A percentile compares a stretch with the other conserved stretches of the same genome.
Evolutionary conservation across 331 rosid species (phyloP).

Genomic region (Malus hybrid): DNA sequence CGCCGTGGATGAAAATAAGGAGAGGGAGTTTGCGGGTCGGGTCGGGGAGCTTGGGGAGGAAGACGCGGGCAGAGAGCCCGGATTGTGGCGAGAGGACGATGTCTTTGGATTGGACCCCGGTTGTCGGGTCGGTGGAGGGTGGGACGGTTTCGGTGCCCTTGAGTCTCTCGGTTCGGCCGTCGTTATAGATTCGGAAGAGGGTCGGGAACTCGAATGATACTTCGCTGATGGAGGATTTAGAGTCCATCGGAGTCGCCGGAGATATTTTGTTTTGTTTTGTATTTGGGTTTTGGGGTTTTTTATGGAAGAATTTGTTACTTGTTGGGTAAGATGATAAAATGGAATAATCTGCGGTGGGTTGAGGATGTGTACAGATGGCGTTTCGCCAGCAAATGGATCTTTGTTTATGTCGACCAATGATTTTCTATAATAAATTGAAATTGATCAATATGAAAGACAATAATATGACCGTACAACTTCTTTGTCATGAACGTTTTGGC

Average conservation of each 20-base stretch:
- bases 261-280: not conserved
- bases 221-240: not conserved
- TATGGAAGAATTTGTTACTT: not conserved
- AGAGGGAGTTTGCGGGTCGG: constrained; percentile 16
- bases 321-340: too few species aligned
- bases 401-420: too few species aligned
- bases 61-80: constrained; percentile 12
- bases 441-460: too few species aligned
- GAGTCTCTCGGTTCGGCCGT: constrained; percentile 4
- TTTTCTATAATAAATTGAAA: too few species aligned
- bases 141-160: constrained; percentile 10
- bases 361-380: too few species aligned
- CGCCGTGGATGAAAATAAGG: constrained; percentile 17
- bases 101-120: constrained; percentile 22
- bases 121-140: constrained; percentile 4
- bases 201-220: not conserved
- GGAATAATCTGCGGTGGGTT: too few species aligned
- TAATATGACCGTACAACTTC: too few species aligned
- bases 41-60: not conserved
- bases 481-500: too few species aligned
- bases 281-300: not conserved
- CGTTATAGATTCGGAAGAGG: constrained; percentile 11
- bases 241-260: not conserved
- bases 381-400: too few species aligned
- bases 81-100: not conserved